Evolutionary conservation across 257 asterid species (phyloP), one percentile per base, ranked within the genome.

Genomic region (Linderniella brevidens): DNA sequence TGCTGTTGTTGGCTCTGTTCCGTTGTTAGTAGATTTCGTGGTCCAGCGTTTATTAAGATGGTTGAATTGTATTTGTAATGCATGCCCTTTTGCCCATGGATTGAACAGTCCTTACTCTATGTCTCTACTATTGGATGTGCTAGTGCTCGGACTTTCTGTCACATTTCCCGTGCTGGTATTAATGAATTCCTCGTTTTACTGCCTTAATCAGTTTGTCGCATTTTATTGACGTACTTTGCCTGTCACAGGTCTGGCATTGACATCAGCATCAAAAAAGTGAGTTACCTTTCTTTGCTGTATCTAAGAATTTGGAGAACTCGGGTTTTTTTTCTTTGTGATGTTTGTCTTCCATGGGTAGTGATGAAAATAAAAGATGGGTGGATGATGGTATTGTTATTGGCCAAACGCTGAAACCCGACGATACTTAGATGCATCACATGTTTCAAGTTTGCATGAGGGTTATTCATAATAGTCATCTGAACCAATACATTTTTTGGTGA

Each of bases 181-280:
- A 79, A 71, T 15, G 47, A 10, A 8, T 44, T 42, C 19, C 29
- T 36, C 36, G 19, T 45, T 9, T 25, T 25, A 25, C 32, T 25
- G 4, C 17, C 13, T 44, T 48, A 12, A 16, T 35, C 15, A 37
- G 42, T 57, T 4, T 25, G 37, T 58, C 29, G 9, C 46, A 15
- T 49, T 14, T 14, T 15, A 38, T 14, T 11, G 47, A 3, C 19
- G 36, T 15, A 9, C 10, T 50, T 42, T 39, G 49, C 46, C 56
- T 66, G 45, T 49, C 54, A 20, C 74, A 86, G 97, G 93, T 36
- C 58, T 56, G 54, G 40, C 76, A 37, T 50, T 39, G 55, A 64
- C 50, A 62, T 37, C 58, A 60, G 19, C 41, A 50, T 58, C 71
- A 12, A 56, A 66, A 66, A 79, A 92, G 97, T 86, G 39, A 53